These are phyloP conservation scores for Thermomucor indicae-seudaticae DNA, from an alignment of 371 early-diverging fungal genomes.

Conservation along the genomic window DNA sequence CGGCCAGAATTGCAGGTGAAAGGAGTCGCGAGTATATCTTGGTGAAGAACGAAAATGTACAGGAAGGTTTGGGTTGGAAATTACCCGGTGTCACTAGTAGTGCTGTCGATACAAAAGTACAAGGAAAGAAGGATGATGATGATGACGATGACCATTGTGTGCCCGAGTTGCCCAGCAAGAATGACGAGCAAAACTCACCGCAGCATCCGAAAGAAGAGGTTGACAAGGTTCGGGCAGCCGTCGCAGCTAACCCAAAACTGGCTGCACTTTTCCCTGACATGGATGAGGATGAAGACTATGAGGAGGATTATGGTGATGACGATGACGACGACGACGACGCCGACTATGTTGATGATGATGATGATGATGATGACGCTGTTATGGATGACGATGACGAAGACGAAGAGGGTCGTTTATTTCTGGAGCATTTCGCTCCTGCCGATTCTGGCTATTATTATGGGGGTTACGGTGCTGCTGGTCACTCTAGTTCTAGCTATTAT, in stretches of 20 bases:
- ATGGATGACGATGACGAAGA: constrained; percentile 47
- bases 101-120: background rate
- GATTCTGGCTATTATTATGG: too few relatives aligned
- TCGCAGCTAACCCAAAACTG: constrained; percentile 27
- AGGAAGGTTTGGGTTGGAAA: constrained; percentile 67
- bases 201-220: background rate
- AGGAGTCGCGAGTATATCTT: constrained; percentile 77
- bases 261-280: constrained; percentile 21
- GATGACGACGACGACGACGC: constrained; percentile 8
- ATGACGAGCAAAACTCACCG: background rate
- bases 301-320: background rate
- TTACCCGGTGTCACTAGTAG: constrained; percentile 34
- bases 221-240: constrained; percentile 30
- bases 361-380: constrained; percentile 35
- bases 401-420: constrained; percentile 26
- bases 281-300: constrained; percentile 13
- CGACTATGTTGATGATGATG: constrained; percentile 27
- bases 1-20: constrained; percentile 77
- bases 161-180: too few relatives aligned
- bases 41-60: constrained; percentile 73
- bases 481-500: too few relatives aligned
- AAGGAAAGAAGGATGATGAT: constrained; percentile 1
- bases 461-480: too few relatives aligned
- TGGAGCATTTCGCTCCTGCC: constrained; percentile 22
- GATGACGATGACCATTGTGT: too few relatives aligned